Evolutionary conservation across 164 flowering plant species (phyloP).

Genomic region (Annona cherimola): DNA sequence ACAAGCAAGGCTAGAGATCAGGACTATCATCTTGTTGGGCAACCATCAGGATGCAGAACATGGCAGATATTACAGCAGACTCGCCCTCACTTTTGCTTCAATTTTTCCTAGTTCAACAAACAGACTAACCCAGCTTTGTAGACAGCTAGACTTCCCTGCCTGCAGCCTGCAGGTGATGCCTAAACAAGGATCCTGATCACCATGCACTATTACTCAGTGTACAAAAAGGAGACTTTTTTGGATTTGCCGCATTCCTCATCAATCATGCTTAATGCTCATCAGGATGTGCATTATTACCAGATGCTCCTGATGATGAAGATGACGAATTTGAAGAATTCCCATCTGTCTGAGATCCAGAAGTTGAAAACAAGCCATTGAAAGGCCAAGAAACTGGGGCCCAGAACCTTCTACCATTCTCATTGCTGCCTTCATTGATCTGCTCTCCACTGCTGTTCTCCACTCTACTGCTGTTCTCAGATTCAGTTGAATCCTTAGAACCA

Average conservation of each 20-base stretch:
- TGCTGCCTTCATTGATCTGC: conserved; percentile 18
- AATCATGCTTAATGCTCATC: conserved; percentile 32
- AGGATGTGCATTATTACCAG: conserved; percentile 22
- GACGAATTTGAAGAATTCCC: conserved; percentile 29
- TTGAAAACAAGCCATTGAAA: conserved; percentile 48
- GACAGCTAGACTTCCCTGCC: neutral
- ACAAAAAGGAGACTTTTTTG: neutral
- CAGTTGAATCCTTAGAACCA: conserved; percentile 43
- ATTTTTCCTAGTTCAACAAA: neutral
- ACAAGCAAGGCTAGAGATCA: neutral
- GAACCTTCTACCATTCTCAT: conserved; percentile 44
- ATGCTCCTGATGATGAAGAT: conserved; percentile 5
- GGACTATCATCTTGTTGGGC: neutral
- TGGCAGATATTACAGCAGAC: neutral
- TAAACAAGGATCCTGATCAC: neutral
- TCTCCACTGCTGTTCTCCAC: conserved; percentile 17
- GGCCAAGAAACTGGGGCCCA: conserved; percentile 53
- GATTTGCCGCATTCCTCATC: neutral
- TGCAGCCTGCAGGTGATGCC: neutral
- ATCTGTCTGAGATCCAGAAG: conserved; percentile 33
- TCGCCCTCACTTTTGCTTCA: neutral
- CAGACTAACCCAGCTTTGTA: neutral
- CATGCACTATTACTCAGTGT: neutral
- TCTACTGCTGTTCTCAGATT: conserved; percentile 14
- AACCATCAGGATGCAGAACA: neutral